These are phyloP conservation scores for Penicillium verrucosum DNA, from an alignment of 2,329 filamentous ascomycete species.

Conservation along the genomic window DNA sequence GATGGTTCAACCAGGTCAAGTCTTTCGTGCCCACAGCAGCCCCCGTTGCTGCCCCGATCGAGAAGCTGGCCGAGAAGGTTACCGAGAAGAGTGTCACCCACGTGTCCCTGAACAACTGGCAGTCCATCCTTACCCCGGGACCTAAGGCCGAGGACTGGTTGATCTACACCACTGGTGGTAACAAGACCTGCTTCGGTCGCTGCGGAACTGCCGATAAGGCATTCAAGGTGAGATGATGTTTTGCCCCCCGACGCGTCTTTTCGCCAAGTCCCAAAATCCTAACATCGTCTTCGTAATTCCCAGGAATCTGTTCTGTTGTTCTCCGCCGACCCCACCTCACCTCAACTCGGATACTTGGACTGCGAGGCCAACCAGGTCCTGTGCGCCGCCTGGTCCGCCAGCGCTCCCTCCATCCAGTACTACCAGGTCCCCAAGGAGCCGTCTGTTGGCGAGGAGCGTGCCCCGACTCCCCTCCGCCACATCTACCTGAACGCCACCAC, in stretches of 20 bases:
- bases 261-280: neutral
- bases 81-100: slow-evolving; percentile 50
- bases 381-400: slow-evolving; percentile 59
- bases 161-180: slow-evolving; percentile 61
- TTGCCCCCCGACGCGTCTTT: neutral
- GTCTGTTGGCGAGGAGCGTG: slow-evolving; percentile 49
- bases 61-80: slow-evolving; percentile 49
- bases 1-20: slow-evolving; percentile 53
- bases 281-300: neutral
- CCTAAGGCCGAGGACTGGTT: slow-evolving; percentile 53
- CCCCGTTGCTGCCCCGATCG: slow-evolving; percentile 32
- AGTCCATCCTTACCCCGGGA: slow-evolving; percentile 48
- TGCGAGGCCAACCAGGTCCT: slow-evolving; percentile 59
- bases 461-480: slow-evolving; percentile 52
- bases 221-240: slow-evolving; percentile 43
- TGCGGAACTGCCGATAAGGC: slow-evolving; percentile 55
- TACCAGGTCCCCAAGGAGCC: slow-evolving; percentile 55
- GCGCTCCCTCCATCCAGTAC: slow-evolving; percentile 56
- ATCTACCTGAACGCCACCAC: slow-evolving; percentile 57
- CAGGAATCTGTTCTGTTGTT: slow-evolving; percentile 55
- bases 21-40: slow-evolving; percentile 52
- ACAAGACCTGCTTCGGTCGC: slow-evolving; percentile 61
- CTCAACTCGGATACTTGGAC: slow-evolving; percentile 57
- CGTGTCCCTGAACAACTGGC: slow-evolving; percentile 58
- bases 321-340: slow-evolving; percentile 52